Evolutionary conservation across 441 rosid genomes (phyloP).

Genomic region (Gossypium gossypioides): DNA sequence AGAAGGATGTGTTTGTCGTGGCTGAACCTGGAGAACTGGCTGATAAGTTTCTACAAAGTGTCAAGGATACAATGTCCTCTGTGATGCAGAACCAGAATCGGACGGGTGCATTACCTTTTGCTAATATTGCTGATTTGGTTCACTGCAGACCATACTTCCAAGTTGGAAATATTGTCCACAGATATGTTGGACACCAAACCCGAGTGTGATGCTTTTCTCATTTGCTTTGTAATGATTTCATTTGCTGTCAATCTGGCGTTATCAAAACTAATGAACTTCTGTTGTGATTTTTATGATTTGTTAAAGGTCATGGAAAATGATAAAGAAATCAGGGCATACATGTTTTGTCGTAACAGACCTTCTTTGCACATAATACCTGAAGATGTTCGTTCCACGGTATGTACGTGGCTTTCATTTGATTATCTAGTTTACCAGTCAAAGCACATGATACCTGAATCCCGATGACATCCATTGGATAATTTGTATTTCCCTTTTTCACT

Average conservation of each 20-base stretch:
- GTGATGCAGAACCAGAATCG: slow-evolving; percentile 37
- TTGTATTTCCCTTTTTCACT: neutral
- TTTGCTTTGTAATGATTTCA: slow-evolving; percentile 8
- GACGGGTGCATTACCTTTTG: slow-evolving; percentile 46
- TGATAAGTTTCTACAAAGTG: slow-evolving; percentile 70
- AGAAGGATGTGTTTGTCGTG: slow-evolving; percentile 90
- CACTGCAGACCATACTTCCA: slow-evolving; percentile 63
- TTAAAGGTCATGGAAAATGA: slow-evolving; percentile 87
- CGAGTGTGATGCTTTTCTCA: slow-evolving; percentile 37
- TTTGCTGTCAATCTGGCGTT: neutral
- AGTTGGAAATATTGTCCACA: slow-evolving; percentile 73
- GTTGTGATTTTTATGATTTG: slow-evolving; percentile 16
- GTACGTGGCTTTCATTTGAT: slow-evolving; percentile 11
- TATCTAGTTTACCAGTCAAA: neutral
- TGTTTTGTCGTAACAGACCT: slow-evolving; percentile 91
- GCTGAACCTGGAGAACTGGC: slow-evolving; percentile 96
- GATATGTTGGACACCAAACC: slow-evolving; percentile 81
- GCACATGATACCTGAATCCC: neutral
- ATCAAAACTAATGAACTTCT: neutral
- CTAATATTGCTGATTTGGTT: slow-evolving; percentile 68
- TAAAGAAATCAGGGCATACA: slow-evolving; percentile 76
- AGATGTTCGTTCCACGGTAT: slow-evolving; percentile 89
- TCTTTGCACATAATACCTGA: slow-evolving; percentile 66
- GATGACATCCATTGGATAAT: neutral
- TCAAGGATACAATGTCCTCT: slow-evolving; percentile 65